phyloP scores from a whole-genome alignment of 495 filamentous ascomycete species.

The Platismatia glauca region DNA sequence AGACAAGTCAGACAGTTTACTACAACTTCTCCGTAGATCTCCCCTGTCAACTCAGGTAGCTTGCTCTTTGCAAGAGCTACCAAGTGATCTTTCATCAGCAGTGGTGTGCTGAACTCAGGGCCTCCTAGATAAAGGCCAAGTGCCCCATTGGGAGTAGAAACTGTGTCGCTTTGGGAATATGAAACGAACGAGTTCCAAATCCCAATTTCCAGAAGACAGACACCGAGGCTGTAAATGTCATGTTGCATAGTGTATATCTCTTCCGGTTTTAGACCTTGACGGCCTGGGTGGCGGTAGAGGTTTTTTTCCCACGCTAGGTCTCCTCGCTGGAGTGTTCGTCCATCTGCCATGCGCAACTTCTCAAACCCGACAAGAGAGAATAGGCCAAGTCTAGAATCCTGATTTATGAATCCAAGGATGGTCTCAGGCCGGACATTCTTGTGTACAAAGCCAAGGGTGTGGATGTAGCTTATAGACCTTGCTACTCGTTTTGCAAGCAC shows the following conservation, averaged over 20 bases:
- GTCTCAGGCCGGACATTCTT: slow-evolving; percentile 51
- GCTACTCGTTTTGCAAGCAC: too few species aligned
- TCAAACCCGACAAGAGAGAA: slow-evolving; percentile 46
- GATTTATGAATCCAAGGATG: slow-evolving; percentile 35
- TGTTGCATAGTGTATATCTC: slow-evolving; percentile 49
- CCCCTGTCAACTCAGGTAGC: slow-evolving; percentile 43
- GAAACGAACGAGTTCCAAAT: slow-evolving; percentile 45
- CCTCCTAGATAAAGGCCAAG: slow-evolving; percentile 1
- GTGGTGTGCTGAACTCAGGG: slow-evolving; percentile 13
- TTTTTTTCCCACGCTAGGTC: slow-evolving; percentile 39
- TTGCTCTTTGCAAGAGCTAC: slow-evolving; percentile 30
- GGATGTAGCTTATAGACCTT: slow-evolving; percentile 40
- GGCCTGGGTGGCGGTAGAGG: slow-evolving; percentile 49
- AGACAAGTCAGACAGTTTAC: slow-evolving; percentile 49
- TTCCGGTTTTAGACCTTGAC: slow-evolving; percentile 36
- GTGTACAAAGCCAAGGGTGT: slow-evolving; percentile 46
- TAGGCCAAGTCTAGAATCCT: slow-evolving; percentile 16
- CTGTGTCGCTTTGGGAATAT: slow-evolving; percentile 17
- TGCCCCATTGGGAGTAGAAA: background rate
- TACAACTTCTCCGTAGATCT: slow-evolving; percentile 40
- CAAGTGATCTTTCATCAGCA: slow-evolving; percentile 32
- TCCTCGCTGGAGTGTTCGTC: slow-evolving; percentile 30
- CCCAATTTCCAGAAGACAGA: slow-evolving; percentile 53
- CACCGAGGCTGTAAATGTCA: slow-evolving; percentile 57
- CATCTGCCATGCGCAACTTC: slow-evolving; percentile 35